Percentiles rank a stretch among this genome's conserved stretches.
Conservation (phyloP, 2,329 filamentous ascomycete genomes). For the Colletotrichum noveboracense region DNA sequence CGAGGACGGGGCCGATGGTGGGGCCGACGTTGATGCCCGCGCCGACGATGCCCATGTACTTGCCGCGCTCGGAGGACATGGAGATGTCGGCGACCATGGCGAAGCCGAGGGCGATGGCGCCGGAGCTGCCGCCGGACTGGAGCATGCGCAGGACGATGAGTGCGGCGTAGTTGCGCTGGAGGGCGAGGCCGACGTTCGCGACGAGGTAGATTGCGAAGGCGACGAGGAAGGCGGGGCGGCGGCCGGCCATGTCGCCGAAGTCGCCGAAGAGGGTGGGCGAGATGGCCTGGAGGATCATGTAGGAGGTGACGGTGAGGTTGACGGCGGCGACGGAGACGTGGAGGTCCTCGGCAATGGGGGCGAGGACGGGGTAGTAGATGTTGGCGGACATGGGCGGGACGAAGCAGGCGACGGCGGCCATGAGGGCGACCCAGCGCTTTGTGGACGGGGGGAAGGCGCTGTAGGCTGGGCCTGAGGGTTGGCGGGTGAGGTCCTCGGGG, state of each 20-base stretch:
- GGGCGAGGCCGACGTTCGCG: slow-evolving; percentile 64
- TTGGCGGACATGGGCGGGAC: slow-evolving; percentile 66
- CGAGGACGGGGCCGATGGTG: slow-evolving; percentile 63
- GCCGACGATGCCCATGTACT: slow-evolving; percentile 73
- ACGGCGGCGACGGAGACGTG: slow-evolving; percentile 43
- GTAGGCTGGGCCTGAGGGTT: slow-evolving; percentile 39
- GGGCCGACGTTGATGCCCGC: slow-evolving; percentile 62
- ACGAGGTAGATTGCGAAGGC: slow-evolving; percentile 61
- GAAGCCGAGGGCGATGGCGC: slow-evolving; percentile 72
- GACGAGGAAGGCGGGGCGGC: slow-evolving; percentile 66
- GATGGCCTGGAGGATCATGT: slow-evolving; percentile 68
- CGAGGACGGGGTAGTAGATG: slow-evolving; percentile 55
- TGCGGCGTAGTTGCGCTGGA: slow-evolving; percentile 62
- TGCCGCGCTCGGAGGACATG: slow-evolving; percentile 71
- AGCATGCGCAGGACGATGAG: slow-evolving; percentile 66
- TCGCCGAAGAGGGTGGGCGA: slow-evolving; percentile 66
- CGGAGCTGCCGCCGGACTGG: slow-evolving; percentile 69
- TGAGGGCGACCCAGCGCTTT: slow-evolving; percentile 57
- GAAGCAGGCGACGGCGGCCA: slow-evolving; percentile 59
- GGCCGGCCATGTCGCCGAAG: slow-evolving; percentile 64
- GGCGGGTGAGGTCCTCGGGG: slow-evolving; percentile 32
- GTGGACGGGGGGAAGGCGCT: slow-evolving; percentile 39
- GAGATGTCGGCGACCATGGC: slow-evolving; percentile 77
- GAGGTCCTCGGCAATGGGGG: slow-evolving; percentile 43
- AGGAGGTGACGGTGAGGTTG: slow-evolving; percentile 61